phyloP scores from a whole-genome alignment of 2,329 filamentous ascomycete species.

The Drechslera avenae region DNA sequence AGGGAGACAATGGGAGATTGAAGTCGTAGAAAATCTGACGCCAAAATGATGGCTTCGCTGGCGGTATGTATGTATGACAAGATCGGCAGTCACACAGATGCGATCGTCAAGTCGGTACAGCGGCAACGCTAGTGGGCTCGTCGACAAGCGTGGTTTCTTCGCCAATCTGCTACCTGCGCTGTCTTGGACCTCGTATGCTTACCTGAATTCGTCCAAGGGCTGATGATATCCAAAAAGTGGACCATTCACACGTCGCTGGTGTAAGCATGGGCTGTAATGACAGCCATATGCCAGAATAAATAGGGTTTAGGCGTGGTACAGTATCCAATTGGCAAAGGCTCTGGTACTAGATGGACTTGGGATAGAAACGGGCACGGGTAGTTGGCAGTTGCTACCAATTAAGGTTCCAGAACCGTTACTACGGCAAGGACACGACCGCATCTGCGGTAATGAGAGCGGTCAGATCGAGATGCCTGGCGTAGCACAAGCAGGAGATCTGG shows the following conservation, averaged over 20 bases:
- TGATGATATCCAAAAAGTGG: not conserved
- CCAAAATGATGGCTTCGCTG: not conserved
- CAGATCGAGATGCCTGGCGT: not conserved
- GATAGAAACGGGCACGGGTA: not conserved
- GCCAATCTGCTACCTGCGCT: not conserved
- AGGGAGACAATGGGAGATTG: not conserved
- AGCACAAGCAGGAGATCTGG: not conserved
- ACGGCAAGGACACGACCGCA: not conserved
- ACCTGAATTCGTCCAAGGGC: not conserved
- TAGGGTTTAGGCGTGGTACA: too few species aligned
- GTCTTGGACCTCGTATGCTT: not conserved
- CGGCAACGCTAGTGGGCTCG: conserved; percentile 7
- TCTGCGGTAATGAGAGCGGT: not conserved
- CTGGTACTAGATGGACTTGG: not conserved
- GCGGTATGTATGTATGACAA: conserved; percentile 4
- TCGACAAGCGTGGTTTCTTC: conserved; percentile 4
- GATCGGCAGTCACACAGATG: conserved; percentile 3
- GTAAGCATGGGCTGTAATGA: too few species aligned
- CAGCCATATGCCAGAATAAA: too few species aligned
- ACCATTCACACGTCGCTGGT: not conserved
- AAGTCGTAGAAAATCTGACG: not conserved
- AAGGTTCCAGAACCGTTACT: not conserved
- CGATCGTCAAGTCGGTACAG: conserved; percentile 11
- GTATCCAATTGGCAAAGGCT: too few species aligned
- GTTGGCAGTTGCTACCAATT: not conserved